Conservation (phyloP, 192 early-diverging fungal genomes). For the Coemansia sp. region DNA sequence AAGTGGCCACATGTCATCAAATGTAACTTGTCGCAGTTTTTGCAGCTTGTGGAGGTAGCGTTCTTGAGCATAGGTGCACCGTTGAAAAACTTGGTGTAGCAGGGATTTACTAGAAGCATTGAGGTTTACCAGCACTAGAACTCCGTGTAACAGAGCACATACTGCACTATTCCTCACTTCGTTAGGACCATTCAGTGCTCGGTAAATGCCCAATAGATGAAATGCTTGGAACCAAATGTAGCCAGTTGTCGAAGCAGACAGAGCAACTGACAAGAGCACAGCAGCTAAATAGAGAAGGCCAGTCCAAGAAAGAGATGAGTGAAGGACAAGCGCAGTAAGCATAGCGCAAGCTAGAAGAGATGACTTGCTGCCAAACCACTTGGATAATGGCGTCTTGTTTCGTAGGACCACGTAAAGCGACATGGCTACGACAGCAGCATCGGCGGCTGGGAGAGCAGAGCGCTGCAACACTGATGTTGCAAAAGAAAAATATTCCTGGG, state of each 20-base stretch:
- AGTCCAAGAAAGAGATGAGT: neutral
- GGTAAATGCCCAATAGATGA: neutral
- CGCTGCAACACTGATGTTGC: neutral
- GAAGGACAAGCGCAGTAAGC: neutral
- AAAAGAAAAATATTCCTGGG: neutral
- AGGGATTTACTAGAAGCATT: neutral
- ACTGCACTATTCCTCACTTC: neutral
- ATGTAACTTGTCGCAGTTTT: neutral
- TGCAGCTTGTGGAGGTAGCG: constrained; percentile 2
- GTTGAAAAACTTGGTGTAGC: neutral
- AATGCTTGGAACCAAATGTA: constrained; percentile 7
- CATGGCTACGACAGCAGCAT: neutral
- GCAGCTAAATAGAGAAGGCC: neutral
- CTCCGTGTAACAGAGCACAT: neutral
- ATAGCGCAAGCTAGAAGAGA: neutral
- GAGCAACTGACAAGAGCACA: neutral
- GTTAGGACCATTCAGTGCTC: neutral
- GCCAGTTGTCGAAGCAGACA: neutral
- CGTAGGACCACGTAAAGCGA: neutral
- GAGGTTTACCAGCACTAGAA: neutral
- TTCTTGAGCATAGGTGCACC: neutral
- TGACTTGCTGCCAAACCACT: neutral
- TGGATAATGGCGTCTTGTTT: neutral
- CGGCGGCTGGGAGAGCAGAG: neutral
- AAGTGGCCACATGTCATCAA: constrained; percentile 7